phyloP scores from a whole-genome alignment of 306 rosid species.

The Astragalus glycyphyllos region DNA sequence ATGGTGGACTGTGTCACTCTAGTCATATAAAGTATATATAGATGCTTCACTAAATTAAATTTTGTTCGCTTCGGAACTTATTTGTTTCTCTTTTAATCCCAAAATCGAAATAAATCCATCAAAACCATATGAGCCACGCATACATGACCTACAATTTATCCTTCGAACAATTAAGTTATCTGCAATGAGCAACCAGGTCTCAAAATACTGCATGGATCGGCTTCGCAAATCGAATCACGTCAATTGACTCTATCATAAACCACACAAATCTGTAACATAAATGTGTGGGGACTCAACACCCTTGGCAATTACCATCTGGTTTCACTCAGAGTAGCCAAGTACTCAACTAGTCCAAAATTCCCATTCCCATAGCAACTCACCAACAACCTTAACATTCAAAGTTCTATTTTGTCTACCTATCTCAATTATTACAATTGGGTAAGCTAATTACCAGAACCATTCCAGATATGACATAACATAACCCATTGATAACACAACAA shows the following conservation, averaged over 20 bases:
- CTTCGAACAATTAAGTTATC: not conserved
- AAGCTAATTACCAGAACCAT: slow-evolving; percentile 9
- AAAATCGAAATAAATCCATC: not conserved
- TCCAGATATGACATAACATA: slow-evolving; percentile 40
- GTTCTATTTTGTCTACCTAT: not conserved
- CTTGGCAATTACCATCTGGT: not conserved
- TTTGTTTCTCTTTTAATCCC: not conserved
- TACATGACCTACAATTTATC: not conserved
- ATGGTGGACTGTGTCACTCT: not conserved
- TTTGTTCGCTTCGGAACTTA: not conserved
- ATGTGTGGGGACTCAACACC: not conserved
- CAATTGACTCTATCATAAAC: not conserved
- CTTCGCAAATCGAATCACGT: not conserved
- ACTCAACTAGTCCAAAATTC: not conserved
- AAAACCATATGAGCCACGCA: not conserved
- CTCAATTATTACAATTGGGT: slow-evolving; percentile 23
- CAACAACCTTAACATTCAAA: slow-evolving; percentile 11
- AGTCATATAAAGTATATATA: not conserved
- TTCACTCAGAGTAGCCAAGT: not conserved
- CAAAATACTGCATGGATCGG: not conserved
- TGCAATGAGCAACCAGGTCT: not conserved
- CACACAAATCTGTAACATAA: not conserved
- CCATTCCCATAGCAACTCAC: not conserved
- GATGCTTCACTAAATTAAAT: not conserved
- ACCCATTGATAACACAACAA: slow-evolving; percentile 5